Base-by-base conservation (phyloP, 1,284 basidiomycete genomes). In the Austroboletus rostrupii region DNA sequence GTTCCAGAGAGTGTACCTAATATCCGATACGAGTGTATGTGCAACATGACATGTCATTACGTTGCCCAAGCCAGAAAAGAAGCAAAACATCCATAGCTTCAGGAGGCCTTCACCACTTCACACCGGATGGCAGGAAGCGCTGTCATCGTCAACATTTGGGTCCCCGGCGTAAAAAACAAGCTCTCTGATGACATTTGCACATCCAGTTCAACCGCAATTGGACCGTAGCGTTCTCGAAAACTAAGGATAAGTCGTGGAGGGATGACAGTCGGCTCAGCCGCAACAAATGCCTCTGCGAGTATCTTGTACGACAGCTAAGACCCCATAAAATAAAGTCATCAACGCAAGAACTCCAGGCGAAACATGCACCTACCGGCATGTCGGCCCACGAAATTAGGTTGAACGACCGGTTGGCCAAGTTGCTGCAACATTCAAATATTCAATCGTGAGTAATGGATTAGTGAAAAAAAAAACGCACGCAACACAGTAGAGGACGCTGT, bases 241-340 rank as follows among this genome's bases (percentile, higher is more conserved):
- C 47, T 49, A 40, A 54, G 29, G 17, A 54, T 36, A 36, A 54
- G 51, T 5, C 44, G 52, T 10, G 53, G 47, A 8, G 52, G 43
- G 32, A 47, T 39, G 13, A 54, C 46, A 37, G 47, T 39, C 8
- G 47, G 52, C 5, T 45, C 52, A 13, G 54, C 28, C 12, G 38
- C 42, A 20, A 28, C 29, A 23, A 53, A 50, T 1, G 28, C 17
- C 20, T 38, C 33, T 1, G 39, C 53, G 33, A 54, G 29, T 11
- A 20, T 32, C 33, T 38, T 35, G 32, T 23, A 53, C 20, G n/a
- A 17, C 32, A 20, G 32, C 51, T 50, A 23, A 1, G 33, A 35
- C 14, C 21, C 21, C 17, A 28, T 11, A 41, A 39, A 16, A 14
- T 19, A 39, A 39, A 23, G 32, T 36, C 21, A n/a, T 19, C 8